Percentiles rank a stretch among this genome's conserved stretches.
Evolutionary conservation across 192 early-diverging fungal species (phyloP).

Genomic region (Podila epigama): DNA sequence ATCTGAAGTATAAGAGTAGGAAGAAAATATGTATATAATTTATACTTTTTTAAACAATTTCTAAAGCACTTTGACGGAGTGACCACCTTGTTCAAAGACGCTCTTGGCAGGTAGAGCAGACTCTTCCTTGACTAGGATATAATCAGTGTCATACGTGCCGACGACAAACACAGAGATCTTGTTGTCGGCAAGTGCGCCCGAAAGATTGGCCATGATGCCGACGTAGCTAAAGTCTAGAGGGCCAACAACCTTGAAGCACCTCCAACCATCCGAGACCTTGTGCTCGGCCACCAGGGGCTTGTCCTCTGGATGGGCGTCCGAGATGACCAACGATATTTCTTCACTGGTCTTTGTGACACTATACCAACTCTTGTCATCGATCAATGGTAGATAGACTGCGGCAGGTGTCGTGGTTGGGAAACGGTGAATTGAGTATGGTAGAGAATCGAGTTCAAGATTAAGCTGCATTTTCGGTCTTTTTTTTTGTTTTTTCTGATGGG

Average conservation of each 20-base stretch:
- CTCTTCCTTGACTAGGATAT: constrained; percentile 70
- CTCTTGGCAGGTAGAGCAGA: constrained; percentile 22
- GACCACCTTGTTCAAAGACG: constrained; percentile 35
- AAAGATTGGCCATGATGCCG: constrained; percentile 67
- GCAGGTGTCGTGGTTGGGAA: constrained; percentile 24
- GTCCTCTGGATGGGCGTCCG: constrained; percentile 20
- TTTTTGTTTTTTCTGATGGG: too few relatives aligned
- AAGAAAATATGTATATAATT: too few relatives aligned
- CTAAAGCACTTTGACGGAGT: constrained; percentile 27
- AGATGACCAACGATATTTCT: constrained; percentile 54
- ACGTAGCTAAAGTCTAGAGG: constrained; percentile 72
- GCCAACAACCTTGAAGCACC: constrained; percentile 63
- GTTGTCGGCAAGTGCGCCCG: constrained; percentile 58
- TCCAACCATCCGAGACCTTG: constrained; percentile 52
- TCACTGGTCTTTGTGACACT: constrained; percentile 55
- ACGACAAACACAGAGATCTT: constrained; percentile 72
- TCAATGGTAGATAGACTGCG: constrained; percentile 23
- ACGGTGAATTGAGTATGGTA: constrained; percentile 41
- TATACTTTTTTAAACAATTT: too few relatives aligned
- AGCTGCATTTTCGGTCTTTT: constrained; percentile 16
- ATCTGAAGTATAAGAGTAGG: too few relatives aligned
- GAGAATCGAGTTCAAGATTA: constrained; percentile 20
- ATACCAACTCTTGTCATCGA: constrained; percentile 51
- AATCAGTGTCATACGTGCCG: constrained; percentile 79
- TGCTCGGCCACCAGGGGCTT: constrained; percentile 14